A percentile compares a stretch with the other conserved stretches of the same genome.
Evolutionary conservation across 148 eudicot species (phyloP).

Genomic region (Rhododendron ovatum): DNA sequence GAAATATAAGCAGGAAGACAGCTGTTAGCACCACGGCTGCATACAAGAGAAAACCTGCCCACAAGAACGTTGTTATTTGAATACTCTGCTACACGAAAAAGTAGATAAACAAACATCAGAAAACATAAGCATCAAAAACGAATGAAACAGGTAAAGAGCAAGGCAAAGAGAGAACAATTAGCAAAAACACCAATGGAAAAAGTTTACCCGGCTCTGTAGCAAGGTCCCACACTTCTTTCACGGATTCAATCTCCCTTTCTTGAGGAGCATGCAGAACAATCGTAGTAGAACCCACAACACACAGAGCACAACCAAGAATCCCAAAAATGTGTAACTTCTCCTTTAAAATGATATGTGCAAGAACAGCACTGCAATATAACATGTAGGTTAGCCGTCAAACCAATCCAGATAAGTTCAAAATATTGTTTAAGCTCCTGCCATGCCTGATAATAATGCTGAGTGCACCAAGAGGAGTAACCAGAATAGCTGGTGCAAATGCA

Average conservation of each 20-base stretch:
- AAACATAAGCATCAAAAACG: background rate
- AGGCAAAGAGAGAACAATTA: background rate
- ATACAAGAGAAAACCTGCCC: slow-evolving; percentile 69
- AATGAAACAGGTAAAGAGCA: background rate
- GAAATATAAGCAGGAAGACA: slow-evolving; percentile 58
- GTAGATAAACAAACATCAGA: background rate
- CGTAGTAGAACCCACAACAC: slow-evolving; percentile 79
- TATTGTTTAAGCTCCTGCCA: background rate
- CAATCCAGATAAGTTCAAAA: background rate
- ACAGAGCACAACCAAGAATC: slow-evolving; percentile 69
- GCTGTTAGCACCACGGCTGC: slow-evolving; percentile 49
- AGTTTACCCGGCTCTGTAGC: slow-evolving; percentile 81
- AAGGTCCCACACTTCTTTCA: slow-evolving; percentile 71
- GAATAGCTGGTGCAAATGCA: slow-evolving; percentile 89
- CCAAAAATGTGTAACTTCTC: slow-evolving; percentile 76
- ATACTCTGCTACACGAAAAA: background rate
- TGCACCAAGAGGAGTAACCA: slow-evolving; percentile 89
- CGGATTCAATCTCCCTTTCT: slow-evolving; percentile 67
- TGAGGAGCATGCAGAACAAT: slow-evolving; percentile 86
- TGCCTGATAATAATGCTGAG: slow-evolving; percentile 83
- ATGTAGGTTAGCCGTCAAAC: slow-evolving; percentile 17
- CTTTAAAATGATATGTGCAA: slow-evolving; percentile 62
- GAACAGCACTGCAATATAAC: slow-evolving; percentile 61
- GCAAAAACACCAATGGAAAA: background rate
- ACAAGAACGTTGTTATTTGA: background rate